Conservation (phyloP, 164 flowering plant genomes). For the Vitis amurensis region DNA sequence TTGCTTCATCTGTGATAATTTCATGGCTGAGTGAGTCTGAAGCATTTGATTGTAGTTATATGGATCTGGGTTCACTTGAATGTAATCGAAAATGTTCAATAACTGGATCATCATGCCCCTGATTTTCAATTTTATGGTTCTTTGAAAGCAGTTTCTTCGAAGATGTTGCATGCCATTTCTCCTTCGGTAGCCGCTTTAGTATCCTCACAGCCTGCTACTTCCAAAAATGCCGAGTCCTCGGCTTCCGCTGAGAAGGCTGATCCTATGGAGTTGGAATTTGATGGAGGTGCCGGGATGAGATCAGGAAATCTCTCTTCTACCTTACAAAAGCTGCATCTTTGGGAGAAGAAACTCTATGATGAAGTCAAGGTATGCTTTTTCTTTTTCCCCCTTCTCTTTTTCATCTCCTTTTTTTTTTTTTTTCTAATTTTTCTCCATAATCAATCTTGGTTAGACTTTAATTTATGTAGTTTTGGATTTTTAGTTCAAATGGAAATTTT, state of each 20-base stretch:
- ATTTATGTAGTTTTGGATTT: not conserved
- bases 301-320: conserved; percentile 71
- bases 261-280: conserved; percentile 34
- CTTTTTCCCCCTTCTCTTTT: conserved; percentile 1
- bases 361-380: conserved; percentile 83
- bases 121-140: not conserved
- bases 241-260: conserved; percentile 33
- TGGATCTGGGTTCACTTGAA: too few species aligned
- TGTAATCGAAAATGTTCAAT: not conserved
- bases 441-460: not conserved
- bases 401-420: not conserved
- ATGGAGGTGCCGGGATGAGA: conserved; percentile 45
- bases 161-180: conserved; percentile 72
- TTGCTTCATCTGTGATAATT: not conserved
- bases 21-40: not conserved
- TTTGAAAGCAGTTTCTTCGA: conserved; percentile 58
- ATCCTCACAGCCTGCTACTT: conserved; percentile 65
- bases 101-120: too few species aligned
- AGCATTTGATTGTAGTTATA: too few species aligned
- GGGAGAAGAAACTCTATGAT: conserved; percentile 93
- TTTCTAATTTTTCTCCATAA: too few species aligned
- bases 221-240: conserved; percentile 43
- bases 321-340: conserved; percentile 73
- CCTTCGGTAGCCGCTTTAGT: conserved; percentile 49
- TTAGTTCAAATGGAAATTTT: not conserved